Percentiles rank a stretch among this genome's conserved stretches.
These are phyloP conservation scores for Ammopiptanthus mongolicus DNA, from an alignment of 306 rosid genomes.

Conservation along the genomic window DNA sequence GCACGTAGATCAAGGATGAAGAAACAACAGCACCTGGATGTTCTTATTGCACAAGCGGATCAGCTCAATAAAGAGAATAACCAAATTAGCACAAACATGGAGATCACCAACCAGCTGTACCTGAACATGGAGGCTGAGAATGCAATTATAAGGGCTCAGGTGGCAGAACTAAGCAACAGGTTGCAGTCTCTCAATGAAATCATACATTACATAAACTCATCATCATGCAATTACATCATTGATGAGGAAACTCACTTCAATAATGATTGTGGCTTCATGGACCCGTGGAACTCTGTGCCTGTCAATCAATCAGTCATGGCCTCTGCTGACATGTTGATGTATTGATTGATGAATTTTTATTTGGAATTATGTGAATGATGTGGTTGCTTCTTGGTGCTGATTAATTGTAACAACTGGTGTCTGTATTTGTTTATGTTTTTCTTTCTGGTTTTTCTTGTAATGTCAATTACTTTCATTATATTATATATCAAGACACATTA, in stretches of 20 bases:
- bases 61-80: conserved; percentile 52
- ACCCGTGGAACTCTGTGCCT: conserved; percentile 31
- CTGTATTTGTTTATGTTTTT: not conserved
- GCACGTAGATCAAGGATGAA: conserved; percentile 73
- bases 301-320: conserved; percentile 45
- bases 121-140: conserved; percentile 63
- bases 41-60: conserved; percentile 33
- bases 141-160: conserved; percentile 62
- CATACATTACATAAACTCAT: conserved; percentile 40
- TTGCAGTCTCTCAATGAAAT: conserved; percentile 66
- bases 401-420: conserved; percentile 1
- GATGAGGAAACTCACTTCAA: conserved; percentile 14
- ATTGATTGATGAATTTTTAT: conserved; percentile 11
- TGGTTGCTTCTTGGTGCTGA: not conserved
- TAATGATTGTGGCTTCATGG: conserved; percentile 33
- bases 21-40: conserved; percentile 69
- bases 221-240: conserved; percentile 1
- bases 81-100: conserved; percentile 39
- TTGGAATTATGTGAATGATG: not conserved
- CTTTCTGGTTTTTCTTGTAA: not conserved
- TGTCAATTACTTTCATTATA: not conserved
- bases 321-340: conserved; percentile 36
- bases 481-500: not conserved
- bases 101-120: conserved; percentile 41
- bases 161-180: conserved; percentile 68